Evolutionary conservation across 495 filamentous ascomycete species (phyloP), one percentile per base, ranked within the genome.

Genomic region (Trichoderma parareesei): DNA sequence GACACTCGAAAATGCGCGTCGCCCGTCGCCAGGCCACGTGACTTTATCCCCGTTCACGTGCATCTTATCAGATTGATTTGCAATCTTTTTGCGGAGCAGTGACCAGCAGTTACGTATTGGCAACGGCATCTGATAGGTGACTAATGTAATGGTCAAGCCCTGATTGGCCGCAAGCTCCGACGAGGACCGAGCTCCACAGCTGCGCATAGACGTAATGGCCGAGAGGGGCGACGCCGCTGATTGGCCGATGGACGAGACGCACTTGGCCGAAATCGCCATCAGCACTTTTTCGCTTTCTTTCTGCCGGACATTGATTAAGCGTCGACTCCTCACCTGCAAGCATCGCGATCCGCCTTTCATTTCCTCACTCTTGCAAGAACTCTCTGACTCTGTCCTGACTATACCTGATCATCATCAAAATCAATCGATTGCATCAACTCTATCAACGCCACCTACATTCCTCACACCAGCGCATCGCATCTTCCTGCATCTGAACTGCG

Each of bases 191-290:
- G 61, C 61, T 62, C 20, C 61, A 44, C 16, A 5, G 35, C 61
- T 7, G 42, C 27, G 18, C 61, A 63, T 38, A 46, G 61, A 46
- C 61, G 40, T 44, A 44, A 63, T 43, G 16, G 61, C 27, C 33
- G 46, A 44, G 60, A 44, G 61, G 42, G 46, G 42, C 41, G 18
- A 27, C 14, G 20, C 27, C 14, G 20, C 53, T 57, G 53, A 57
- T 57, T 57, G 53, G 53, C 53, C 53, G 6, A 10, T 14, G 13
- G 61, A 9, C 41, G 48, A 33, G 61, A 20, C 41, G 61, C 42
- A 63, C 33, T 63, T 46, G 61, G 42, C 38, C 62, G 62, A 43
- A 64, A 49, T 46, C 20, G 38, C 62, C 62, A 64, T 57, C 53
- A 18, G 10, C 18, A n/a, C 53, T 57, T 57, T 57, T 57, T 57